Evolutionary conservation across 768 basidiomycete genomes (phyloP).

Genomic region (Nevesoporus exiguus): DNA sequence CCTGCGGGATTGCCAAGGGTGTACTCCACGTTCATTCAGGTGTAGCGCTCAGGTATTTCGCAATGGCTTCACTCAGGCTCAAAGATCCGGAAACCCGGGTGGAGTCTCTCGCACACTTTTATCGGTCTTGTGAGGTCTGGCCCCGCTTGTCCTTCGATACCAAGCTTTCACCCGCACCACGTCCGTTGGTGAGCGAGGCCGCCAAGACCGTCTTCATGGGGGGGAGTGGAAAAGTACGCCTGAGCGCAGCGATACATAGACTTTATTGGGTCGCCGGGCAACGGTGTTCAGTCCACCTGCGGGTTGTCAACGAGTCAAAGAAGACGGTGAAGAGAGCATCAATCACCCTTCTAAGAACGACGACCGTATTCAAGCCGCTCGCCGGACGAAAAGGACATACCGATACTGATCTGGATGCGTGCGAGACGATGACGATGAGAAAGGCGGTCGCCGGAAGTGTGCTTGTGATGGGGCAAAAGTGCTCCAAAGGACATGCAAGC

Average conservation of each 20-base stretch:
- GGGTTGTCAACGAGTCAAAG: constrained; percentile 63
- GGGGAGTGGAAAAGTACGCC: constrained; percentile 58
- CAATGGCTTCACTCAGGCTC: constrained; percentile 75
- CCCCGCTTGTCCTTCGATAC: constrained; percentile 63
- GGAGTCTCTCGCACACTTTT: constrained; percentile 85
- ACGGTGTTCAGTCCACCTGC: constrained; percentile 62
- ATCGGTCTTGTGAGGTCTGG: constrained; percentile 77
- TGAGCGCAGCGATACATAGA: constrained; percentile 69
- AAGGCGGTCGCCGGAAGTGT: constrained; percentile 64
- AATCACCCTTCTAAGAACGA: constrained; percentile 62
- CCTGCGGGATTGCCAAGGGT: constrained; percentile 58
- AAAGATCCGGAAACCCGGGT: constrained; percentile 57
- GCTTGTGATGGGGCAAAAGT: constrained; percentile 63
- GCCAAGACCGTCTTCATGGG: constrained; percentile 58
- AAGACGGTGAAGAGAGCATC: constrained; percentile 63
- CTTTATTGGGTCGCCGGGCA: constrained; percentile 82
- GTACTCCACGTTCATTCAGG: constrained; percentile 51
- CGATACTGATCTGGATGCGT: constrained; percentile 51
- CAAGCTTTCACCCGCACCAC: constrained; percentile 57
- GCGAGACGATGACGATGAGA: constrained; percentile 55
- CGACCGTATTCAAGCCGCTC: constrained; percentile 58
- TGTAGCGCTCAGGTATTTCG: constrained; percentile 72
- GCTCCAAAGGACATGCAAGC: constrained; percentile 66
- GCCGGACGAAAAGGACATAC: constrained; percentile 29
- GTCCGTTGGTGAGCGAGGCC: constrained; percentile 55